Base-by-base conservation (phyloP, 1,284 basidiomycete species). In the Earliella scabrosa region DNA sequence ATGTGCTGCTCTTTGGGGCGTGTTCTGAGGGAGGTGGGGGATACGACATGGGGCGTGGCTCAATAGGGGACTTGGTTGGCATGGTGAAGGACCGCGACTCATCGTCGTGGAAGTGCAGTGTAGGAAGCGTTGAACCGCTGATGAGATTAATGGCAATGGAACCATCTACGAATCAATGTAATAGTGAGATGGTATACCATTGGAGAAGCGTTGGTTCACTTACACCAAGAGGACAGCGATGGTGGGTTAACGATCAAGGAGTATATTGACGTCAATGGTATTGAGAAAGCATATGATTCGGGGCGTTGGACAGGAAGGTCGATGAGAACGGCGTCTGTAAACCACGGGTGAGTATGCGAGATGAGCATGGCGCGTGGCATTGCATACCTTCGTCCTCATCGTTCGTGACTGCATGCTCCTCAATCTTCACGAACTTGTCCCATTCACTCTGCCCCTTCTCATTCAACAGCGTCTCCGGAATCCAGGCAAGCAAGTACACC, bases 61-160 rank as follows among this genome's bases (percentile, higher is more conserved):
- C 65, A 58, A 52, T 52, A 35, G 78, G 63, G 10, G 82, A 75
- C 48, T 72, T 71, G 13, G 79, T 73, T n/a, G 83, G 78, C 46
- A 82, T 72, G 23, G 82, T 82, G 72, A 88, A 84, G 8, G 93
- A 94, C 29, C 82, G 84, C 0, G 93, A 95, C 71, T 97, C 95
- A 63, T 98, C 96, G 68, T 98, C 97, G 70, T 98, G 97, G 71
- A 98, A 98, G 73, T 95, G 87, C 4, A 99, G 81, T 0, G 92
- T 95, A 0, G 95, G 94, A 0, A 98, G 81, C 0, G 94, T 95
- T 36, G 93, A 83, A 13, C 95, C 95, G 60, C 90, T 96, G 51
- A 89, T 90, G 36, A 98, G 84, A 69, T 96, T 97, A 60, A 93
- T 82, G 26, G 83, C 86, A 63, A 90, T 83, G 20, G 89, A 88